A percentile compares a stretch with the other conserved stretches of the same genome.
These are phyloP conservation scores for Penicillium sp. DNA, from an alignment of 2,329 filamentous ascomycete species.

Conservation along the genomic window DNA sequence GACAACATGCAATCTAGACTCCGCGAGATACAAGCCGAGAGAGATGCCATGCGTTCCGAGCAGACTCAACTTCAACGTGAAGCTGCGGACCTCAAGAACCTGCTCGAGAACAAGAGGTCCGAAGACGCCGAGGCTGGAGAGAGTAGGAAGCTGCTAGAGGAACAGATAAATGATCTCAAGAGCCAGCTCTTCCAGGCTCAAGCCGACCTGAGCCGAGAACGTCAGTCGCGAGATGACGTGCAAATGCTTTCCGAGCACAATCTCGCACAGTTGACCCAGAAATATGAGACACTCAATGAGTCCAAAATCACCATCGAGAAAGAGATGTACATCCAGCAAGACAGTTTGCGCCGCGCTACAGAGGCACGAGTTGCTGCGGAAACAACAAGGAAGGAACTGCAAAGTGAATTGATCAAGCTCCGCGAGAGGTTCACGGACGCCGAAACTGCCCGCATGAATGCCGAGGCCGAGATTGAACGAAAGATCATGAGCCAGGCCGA, in stretches of 20 bases:
- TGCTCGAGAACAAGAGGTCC: slow-evolving; percentile 83
- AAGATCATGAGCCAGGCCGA: slow-evolving; percentile 73
- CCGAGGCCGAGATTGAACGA: slow-evolving; percentile 76
- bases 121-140: slow-evolving; percentile 83
- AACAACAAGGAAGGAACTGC: slow-evolving; percentile 83
- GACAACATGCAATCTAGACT: slow-evolving; percentile 73
- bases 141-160: slow-evolving; percentile 77
- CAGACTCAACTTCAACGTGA: slow-evolving; percentile 83
- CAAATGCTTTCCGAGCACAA: slow-evolving; percentile 88
- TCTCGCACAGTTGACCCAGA: slow-evolving; percentile 74
- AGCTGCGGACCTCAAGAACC: slow-evolving; percentile 78
- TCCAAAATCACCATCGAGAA: slow-evolving; percentile 97
- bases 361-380: slow-evolving; percentile 79
- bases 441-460: slow-evolving; percentile 80
- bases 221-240: slow-evolving; percentile 91
- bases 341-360: slow-evolving; percentile 79
- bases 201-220: slow-evolving; percentile 83
- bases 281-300: slow-evolving; percentile 83
- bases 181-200: slow-evolving; percentile 79
- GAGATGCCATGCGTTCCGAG: slow-evolving; percentile 81
- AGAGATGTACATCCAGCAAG: slow-evolving; percentile 93
- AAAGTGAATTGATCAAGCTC: slow-evolving; percentile 77
- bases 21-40: slow-evolving; percentile 81
- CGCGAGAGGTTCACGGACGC: slow-evolving; percentile 79
- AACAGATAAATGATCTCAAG: slow-evolving; percentile 85